Evolutionary conservation across 352 stramenopile species (phyloP).

Genomic region (Halophytophthora polymorphica): DNA sequence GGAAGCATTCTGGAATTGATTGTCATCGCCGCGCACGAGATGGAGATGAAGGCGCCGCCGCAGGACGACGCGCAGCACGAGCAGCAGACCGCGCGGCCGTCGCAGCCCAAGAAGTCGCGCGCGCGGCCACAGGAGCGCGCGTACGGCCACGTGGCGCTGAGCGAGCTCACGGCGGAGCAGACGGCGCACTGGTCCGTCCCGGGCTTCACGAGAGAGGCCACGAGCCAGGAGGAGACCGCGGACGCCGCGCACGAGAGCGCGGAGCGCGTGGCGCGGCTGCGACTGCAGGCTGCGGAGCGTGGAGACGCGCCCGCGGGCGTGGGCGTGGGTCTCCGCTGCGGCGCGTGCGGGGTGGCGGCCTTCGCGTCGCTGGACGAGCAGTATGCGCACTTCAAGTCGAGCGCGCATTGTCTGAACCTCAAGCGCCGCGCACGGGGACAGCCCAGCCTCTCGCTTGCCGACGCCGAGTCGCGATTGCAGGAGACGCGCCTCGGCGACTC

Average conservation of each 20-base stretch:
- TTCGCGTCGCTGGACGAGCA: conserved; percentile 82
- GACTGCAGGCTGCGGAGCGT: conserved; percentile 30
- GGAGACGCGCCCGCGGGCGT: conserved; percentile 33
- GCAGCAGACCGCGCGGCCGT: not conserved
- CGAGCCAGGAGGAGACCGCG: conserved; percentile 11
- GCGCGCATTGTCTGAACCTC: conserved; percentile 79
- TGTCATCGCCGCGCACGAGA: not conserved
- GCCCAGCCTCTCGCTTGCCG: conserved; percentile 34
- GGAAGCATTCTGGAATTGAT: not conserved
- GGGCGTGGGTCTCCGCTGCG: conserved; percentile 58
- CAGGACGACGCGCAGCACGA: not conserved
- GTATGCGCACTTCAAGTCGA: conserved; percentile 82
- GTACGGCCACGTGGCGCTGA: conserved; percentile 63
- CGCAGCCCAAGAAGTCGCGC: conserved; percentile 12
- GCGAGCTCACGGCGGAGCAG: conserved; percentile 47
- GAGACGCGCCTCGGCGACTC: no score
- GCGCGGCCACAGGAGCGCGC: conserved; percentile 29
- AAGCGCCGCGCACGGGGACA: conserved; percentile 68
- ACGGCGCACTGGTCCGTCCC: conserved; percentile 56
- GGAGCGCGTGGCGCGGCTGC: conserved; percentile 19
- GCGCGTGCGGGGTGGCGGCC: conserved; percentile 58
- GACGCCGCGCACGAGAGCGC: conserved; percentile 9
- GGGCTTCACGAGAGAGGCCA: conserved; percentile 47
- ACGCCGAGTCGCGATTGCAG: conserved; percentile 27
- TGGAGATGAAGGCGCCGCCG: conserved; percentile 17